These are phyloP conservation scores for Gnaphalium uliginosum DNA, from an alignment of 129 eudicot species.

Conservation along the genomic window DNA sequence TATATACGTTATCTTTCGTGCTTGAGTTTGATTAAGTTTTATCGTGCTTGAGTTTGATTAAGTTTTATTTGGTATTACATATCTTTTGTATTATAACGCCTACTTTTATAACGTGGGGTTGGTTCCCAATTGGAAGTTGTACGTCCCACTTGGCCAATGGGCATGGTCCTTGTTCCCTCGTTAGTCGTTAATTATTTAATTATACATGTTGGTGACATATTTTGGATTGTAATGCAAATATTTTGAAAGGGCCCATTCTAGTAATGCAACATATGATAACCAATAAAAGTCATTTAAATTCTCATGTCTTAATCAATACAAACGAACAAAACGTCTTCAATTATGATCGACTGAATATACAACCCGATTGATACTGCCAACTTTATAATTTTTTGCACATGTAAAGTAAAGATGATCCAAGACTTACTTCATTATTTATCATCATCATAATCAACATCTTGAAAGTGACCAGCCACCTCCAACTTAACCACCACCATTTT, in stretches of 20 bases:
- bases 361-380: conserved; percentile 19
- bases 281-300: conserved; percentile 16
- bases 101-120: conserved; percentile 17
- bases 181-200: background rate
- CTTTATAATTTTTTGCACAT: conserved; percentile 27
- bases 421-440: conserved; percentile 26
- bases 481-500: conserved; percentile 12
- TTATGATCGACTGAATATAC: conserved; percentile 23
- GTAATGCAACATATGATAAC: background rate
- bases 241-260: background rate
- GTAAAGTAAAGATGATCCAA: conserved; percentile 23
- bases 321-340: conserved; percentile 24
- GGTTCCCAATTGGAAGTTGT: background rate
- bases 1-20: no score
- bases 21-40: no score
- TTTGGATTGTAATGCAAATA: conserved; percentile 11
- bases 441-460: conserved; percentile 26
- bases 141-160: conserved; percentile 14
- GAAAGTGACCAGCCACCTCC: conserved; percentile 37
- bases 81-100: no score
- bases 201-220: conserved; percentile 12
- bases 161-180: background rate
- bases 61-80: no score
- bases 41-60: no score
- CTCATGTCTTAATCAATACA: conserved; percentile 25